Evolutionary conservation across 495 filamentous ascomycete species (phyloP), one percentile per base, ranked within the genome.

Genomic region (Aspergillus wentii): DNA sequence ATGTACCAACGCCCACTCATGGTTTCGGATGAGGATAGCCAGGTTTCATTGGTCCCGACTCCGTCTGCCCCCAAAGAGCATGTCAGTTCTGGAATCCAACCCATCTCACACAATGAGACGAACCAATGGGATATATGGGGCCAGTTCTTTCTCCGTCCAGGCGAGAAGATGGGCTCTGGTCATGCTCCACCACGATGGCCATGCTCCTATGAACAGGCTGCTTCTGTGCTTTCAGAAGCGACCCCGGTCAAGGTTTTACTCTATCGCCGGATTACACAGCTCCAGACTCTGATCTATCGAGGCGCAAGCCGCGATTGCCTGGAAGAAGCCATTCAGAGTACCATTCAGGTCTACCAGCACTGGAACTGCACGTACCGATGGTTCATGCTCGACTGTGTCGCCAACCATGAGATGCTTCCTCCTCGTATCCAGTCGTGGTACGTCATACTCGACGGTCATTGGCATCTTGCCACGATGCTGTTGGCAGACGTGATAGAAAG

Each of bases 361-460:
- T 74, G 70, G 70, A 61, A 61, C 19, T 28, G 22, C 14, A 54
- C 59, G 8, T 71, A 70, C 32, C 54, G 57, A 10, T 51, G 39
- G 3, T 72, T 74, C 54, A 64, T 73, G 30, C 39, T 52, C 19
- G 62, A 68, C 46, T 63, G 68, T 30, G 44, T 70, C 13, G 47
- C 51, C 4, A 46, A 69, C 25, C 66, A 69, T 30, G 64, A 64
- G 27, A 19, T 41, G 3, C 47, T 74, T 1, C 66, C 66, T 2
- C 31, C 54, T 15, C 61, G 61, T n/a, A 56, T 74, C 9, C 67
- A 71, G 39, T 69, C 66, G 3, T 71, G 70, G 70, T 72, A 69
- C 20, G 51, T 68, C 20, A 54, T 66, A 11, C 57, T 74, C 16
- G 59, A 56, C 5, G 63, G 59, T 10, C 70, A 71, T 33, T 74